phyloP scores from a whole-genome alignment of 1,284 basidiomycete genomes.

The Cutaneotrichosporon sp. region DNA sequence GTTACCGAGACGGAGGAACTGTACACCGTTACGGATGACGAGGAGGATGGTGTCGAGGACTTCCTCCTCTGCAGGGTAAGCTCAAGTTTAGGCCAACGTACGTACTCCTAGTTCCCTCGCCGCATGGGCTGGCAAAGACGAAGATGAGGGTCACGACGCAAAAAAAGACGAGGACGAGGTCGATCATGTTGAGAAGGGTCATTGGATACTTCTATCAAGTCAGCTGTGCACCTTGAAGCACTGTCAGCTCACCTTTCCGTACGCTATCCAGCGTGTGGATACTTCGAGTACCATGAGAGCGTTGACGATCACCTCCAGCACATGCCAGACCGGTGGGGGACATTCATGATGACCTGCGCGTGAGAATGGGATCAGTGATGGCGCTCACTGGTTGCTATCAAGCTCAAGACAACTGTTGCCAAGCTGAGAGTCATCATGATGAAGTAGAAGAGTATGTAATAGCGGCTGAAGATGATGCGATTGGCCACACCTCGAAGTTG shows the following conservation, averaged over 20 bases:
- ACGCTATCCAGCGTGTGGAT: constrained; percentile 78
- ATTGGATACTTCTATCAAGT: constrained; percentile 84
- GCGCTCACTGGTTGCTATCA: constrained; percentile 55
- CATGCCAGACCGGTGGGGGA: constrained; percentile 67
- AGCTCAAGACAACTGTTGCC: constrained; percentile 82
- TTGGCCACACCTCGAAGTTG: constrained; percentile 53
- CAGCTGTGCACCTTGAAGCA: background rate
- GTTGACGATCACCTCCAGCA: constrained; percentile 88
- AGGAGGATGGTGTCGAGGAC: constrained; percentile 84
- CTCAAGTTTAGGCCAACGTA: background rate
- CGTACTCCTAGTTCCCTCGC: constrained; percentile 46
- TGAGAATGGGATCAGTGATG: constrained; percentile 14
- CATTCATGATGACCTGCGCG: constrained; percentile 41
- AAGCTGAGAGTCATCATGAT: constrained; percentile 85
- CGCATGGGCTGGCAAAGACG: constrained; percentile 63
- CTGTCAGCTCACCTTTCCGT: constrained; percentile 65
- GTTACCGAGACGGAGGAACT: constrained; percentile 81
- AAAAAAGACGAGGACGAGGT: constrained; percentile 78
- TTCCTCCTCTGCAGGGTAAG: constrained; percentile 69
- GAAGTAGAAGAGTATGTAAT: constrained; percentile 69
- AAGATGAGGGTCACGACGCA: constrained; percentile 82
- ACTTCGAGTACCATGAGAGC: constrained; percentile 90
- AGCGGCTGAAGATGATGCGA: constrained; percentile 50
- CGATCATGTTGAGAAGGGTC: constrained; percentile 83
- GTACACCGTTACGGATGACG: constrained; percentile 83